Conservation (phyloP, 1,284 basidiomycete species). For the Inonotus hispidus region DNA sequence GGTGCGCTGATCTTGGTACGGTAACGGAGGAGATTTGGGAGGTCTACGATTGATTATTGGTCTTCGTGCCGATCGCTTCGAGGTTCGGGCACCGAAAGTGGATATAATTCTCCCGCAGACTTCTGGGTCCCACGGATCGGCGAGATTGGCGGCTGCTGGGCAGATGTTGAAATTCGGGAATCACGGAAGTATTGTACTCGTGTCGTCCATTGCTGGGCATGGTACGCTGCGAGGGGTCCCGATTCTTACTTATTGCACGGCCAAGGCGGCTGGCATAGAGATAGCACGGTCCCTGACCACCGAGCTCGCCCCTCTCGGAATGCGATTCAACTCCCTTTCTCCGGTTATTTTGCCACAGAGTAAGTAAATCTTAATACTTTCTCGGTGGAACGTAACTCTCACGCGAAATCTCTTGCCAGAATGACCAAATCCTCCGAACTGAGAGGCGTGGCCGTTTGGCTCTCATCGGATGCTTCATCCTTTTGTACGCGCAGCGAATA, state of each 20-base stretch:
- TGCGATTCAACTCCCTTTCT: conserved; percentile 73
- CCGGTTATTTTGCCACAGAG: conserved; percentile 72
- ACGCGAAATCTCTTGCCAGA: conserved; percentile 75
- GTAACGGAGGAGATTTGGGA: too few species aligned
- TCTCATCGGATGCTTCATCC: conserved; percentile 70
- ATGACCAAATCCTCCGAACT: conserved; percentile 74
- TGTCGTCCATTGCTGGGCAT: conserved; percentile 71
- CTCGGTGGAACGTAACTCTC: conserved; percentile 12
- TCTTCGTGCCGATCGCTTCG: too few species aligned
- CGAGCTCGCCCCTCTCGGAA: conserved; percentile 66
- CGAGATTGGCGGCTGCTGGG: conserved; percentile 71
- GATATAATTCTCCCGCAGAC: too few species aligned
- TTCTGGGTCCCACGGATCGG: too few species aligned
- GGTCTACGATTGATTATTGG: too few species aligned
- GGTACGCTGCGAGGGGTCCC: conserved; percentile 31
- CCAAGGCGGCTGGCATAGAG: conserved; percentile 78
- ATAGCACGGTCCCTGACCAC: conserved; percentile 82
- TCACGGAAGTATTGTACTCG: conserved; percentile 74
- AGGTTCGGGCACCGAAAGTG: too few species aligned
- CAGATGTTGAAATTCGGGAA: conserved; percentile 68
- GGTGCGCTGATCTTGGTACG: too few species aligned
- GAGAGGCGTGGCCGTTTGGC: conserved; percentile 70
- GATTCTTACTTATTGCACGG: conserved; percentile 74
- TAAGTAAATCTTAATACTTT: conserved; percentile 27
- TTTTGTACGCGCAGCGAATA: conserved; percentile 75